Base-by-base conservation (phyloP, 306 rosid species). In the Argentina anserina region DNA sequence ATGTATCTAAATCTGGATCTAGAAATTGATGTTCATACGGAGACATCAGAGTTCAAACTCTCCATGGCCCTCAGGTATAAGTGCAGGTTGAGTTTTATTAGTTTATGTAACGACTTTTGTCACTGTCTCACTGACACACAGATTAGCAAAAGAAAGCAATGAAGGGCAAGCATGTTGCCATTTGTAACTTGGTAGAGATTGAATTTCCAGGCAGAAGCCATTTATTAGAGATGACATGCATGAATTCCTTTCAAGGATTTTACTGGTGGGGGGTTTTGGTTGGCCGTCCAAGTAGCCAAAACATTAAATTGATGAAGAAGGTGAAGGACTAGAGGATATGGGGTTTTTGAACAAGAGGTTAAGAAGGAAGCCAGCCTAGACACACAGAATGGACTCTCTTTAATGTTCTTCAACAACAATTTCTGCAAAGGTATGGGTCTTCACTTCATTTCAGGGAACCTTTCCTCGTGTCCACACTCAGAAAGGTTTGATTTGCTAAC, bases 201-300 rank as follows among this genome's bases (percentile, higher is more conserved):
- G 37, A 58, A 28, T 12, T 12, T 47, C 14, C n/a, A 52, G 37
- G 34, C 28, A 25, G 25, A 14, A 20, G 61, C 3, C 25, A 25
- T 52, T 37, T 13, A 70, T 21, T 4, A 37, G 39, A 23, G 17
- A 14, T 29, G 25, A n/a, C 6, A 34, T 0, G n/a, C 20, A 47
- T n/a, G 73, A 70, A 14, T 67, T 43, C 12, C 8, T n/a, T 41
- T 12, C 31, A 37, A 23, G 37, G 8, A n/a, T 56, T 13, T 26
- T 56, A 40, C 69, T 72, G 64, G 80, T 78, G 56, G 23, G 23
- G 31, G 66, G 76, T 34, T 71, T 79, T 83, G 36, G 78, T 81
- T 82, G 73, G 89, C 89, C 86, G 87, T 79, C 64, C 61, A 77
- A 73, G 82, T 77, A 66, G 81, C 17, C 10, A 76, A 25, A 43